A percentile compares a stretch with the other conserved stretches of the same genome.
Evolutionary conservation across 2,329 filamentous ascomycete species (phyloP).

Genomic region (Microdochium trichocladiopsis): DNA sequence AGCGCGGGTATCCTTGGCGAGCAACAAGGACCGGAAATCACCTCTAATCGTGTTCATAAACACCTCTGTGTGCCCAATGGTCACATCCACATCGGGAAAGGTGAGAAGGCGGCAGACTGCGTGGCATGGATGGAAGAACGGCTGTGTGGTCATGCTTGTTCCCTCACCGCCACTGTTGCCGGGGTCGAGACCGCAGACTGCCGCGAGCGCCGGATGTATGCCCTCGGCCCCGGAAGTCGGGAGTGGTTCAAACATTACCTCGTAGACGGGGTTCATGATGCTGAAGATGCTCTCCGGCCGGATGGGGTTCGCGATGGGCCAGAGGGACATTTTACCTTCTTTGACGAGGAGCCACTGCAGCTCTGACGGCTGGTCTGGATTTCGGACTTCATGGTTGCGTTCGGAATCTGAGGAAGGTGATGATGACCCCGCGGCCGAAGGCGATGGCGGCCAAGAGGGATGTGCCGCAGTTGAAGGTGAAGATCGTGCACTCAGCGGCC

Average conservation of each 20-base stretch:
- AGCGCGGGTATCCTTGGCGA: slow-evolving; percentile 25
- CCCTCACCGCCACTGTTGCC: neutral
- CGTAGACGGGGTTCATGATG: slow-evolving; percentile 23
- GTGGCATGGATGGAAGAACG: too few relatives aligned
- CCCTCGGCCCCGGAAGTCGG: slow-evolving; percentile 15
- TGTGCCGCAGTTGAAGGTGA: neutral
- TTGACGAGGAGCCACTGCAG: slow-evolving; percentile 26
- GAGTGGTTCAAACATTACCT: slow-evolving; percentile 26
- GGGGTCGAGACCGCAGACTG: slow-evolving; percentile 12
- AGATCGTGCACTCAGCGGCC: slow-evolving; percentile 19
- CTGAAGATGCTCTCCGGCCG: slow-evolving; percentile 26
- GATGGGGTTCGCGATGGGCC: slow-evolving; percentile 23
- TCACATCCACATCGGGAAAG: slow-evolving; percentile 19
- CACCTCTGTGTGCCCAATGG: slow-evolving; percentile 19
- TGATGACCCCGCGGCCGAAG: neutral
- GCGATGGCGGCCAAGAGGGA: neutral
- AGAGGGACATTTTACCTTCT: slow-evolving; percentile 27
- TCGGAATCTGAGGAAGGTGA: neutral
- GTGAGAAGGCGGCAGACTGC: slow-evolving; percentile 1
- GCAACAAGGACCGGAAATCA: slow-evolving; percentile 22
- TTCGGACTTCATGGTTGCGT: neutral
- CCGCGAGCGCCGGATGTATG: slow-evolving; percentile 15
- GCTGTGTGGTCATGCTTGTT: too few relatives aligned
- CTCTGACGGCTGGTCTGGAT: slow-evolving; percentile 6
- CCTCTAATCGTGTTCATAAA: slow-evolving; percentile 26